Evolutionary conservation across 306 rosid genomes (phyloP).

Genomic region (Canavalia ensiformis): DNA sequence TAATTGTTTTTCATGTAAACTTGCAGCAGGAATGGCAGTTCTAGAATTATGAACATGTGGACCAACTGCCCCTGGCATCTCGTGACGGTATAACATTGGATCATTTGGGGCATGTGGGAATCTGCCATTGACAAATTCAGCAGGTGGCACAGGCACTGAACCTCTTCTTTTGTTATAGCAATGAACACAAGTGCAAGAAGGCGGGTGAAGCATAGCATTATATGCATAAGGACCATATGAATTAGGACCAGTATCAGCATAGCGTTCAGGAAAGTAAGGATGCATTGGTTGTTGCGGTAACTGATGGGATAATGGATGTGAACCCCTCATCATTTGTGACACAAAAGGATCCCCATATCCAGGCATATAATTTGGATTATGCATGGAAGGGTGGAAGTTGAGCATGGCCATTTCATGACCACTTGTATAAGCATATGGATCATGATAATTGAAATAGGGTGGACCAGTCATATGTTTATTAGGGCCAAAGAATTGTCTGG

Average conservation of each 20-base stretch:
- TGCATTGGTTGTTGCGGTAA: slow-evolving; percentile 67
- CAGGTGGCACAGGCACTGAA: slow-evolving; percentile 63
- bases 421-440: slow-evolving; percentile 69
- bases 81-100: slow-evolving; percentile 64
- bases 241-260: slow-evolving; percentile 58
- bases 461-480: slow-evolving; percentile 65
- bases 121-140: slow-evolving; percentile 64
- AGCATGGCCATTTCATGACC: slow-evolving; percentile 63
- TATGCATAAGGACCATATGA: slow-evolving; percentile 64
- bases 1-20: slow-evolving; percentile 58
- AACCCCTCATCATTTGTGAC: slow-evolving; percentile 63
- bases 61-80: slow-evolving; percentile 61
- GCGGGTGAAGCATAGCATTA: slow-evolving; percentile 67
- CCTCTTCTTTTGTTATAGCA: slow-evolving; percentile 68
- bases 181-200: slow-evolving; percentile 82
- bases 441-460: slow-evolving; percentile 64
- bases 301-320: slow-evolving; percentile 60
- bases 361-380: slow-evolving; percentile 61
- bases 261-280: slow-evolving; percentile 76
- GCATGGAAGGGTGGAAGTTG: slow-evolving; percentile 68
- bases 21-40: slow-evolving; percentile 55
- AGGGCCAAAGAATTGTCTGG: slow-evolving; percentile 63
- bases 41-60: slow-evolving; percentile 65
- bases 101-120: slow-evolving; percentile 65
- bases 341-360: slow-evolving; percentile 78